Percentiles rank a stretch among this genome's conserved stretches.
These are phyloP conservation scores for Trypanosoma brucei DNA, from an alignment of 208 protist species.

Conservation along the genomic window DNA sequence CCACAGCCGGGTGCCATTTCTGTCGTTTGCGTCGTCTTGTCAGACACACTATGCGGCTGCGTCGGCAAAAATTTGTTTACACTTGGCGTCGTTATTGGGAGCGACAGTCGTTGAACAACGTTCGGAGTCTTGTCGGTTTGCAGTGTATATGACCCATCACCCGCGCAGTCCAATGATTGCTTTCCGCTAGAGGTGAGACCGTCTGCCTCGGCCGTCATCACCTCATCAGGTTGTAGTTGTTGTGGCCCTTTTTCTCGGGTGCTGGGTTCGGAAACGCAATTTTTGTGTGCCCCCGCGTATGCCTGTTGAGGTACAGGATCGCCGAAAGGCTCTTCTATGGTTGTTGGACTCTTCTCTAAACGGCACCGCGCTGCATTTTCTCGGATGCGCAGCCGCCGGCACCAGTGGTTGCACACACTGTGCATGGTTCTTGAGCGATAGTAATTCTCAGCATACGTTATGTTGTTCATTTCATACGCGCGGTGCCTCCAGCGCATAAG, in stretches of 20 bases:
- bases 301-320: background rate
- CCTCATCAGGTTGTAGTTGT: background rate
- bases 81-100: slow-evolving; percentile 18
- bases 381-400: background rate
- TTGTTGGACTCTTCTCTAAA: background rate
- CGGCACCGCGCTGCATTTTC: background rate
- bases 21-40: slow-evolving; percentile 17
- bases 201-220: slow-evolving; percentile 1
- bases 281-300: background rate
- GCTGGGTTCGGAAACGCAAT: background rate
- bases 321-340: slow-evolving; percentile 1
- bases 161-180: slow-evolving; percentile 4
- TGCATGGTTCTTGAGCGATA: slow-evolving; percentile 4
- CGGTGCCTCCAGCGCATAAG: slow-evolving; percentile 20
- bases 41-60: background rate
- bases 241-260: background rate
- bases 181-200: slow-evolving; percentile 21
- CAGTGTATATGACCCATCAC: background rate
- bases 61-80: background rate
- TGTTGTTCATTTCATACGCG: slow-evolving; percentile 12
- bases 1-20: background rate
- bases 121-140: background rate
- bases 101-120: slow-evolving; percentile 3
- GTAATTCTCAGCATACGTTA: background rate
- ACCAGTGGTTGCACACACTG: slow-evolving; percentile 15